Conservation (phyloP, 352 stramenopile species). For the Pythium guiyangense region DNA sequence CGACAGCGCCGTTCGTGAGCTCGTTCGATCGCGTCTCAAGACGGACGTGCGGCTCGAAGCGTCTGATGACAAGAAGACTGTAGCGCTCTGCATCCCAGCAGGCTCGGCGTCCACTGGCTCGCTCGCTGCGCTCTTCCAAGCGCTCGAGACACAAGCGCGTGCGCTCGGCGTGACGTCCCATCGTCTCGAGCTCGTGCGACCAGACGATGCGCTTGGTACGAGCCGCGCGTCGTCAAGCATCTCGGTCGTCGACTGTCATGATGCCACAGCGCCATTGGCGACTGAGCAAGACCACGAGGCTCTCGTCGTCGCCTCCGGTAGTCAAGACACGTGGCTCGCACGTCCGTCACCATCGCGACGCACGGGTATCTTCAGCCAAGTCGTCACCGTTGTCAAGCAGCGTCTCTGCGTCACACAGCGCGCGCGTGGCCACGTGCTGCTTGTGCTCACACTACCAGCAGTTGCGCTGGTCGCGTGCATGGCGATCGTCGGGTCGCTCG, state of each 20-base stretch:
- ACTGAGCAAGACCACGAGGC: too few species aligned
- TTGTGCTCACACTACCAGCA: slow-evolving; percentile 16
- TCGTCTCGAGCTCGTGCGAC: slow-evolving; percentile 57
- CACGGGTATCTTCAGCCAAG: too few species aligned
- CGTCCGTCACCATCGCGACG: too few species aligned
- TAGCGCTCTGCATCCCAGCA: slow-evolving; percentile 37
- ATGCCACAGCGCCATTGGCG: too few species aligned
- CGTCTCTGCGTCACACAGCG: too few species aligned
- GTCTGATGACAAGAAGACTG: slow-evolving; percentile 32
- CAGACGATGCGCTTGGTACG: slow-evolving; percentile 54
- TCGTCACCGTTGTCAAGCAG: too few species aligned
- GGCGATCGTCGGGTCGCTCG: slow-evolving; percentile 20
- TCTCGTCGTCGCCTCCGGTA: too few species aligned
- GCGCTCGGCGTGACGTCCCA: slow-evolving; percentile 29
- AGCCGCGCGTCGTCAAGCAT: too few species aligned
- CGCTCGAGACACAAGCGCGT: slow-evolving; percentile 14
- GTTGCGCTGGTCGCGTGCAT: slow-evolving; percentile 22
- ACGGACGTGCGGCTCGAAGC: slow-evolving; percentile 11
- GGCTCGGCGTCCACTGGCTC: slow-evolving; percentile 8
- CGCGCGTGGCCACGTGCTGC: not conserved
- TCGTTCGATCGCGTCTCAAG: slow-evolving; percentile 17
- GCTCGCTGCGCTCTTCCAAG: slow-evolving; percentile 38
- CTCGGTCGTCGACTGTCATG: too few species aligned
- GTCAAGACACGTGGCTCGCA: too few species aligned
- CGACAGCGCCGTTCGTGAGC: slow-evolving; percentile 15